Evolutionary conservation across 106 monocot genomes (phyloP).

Genomic region (Acorus calamus): DNA sequence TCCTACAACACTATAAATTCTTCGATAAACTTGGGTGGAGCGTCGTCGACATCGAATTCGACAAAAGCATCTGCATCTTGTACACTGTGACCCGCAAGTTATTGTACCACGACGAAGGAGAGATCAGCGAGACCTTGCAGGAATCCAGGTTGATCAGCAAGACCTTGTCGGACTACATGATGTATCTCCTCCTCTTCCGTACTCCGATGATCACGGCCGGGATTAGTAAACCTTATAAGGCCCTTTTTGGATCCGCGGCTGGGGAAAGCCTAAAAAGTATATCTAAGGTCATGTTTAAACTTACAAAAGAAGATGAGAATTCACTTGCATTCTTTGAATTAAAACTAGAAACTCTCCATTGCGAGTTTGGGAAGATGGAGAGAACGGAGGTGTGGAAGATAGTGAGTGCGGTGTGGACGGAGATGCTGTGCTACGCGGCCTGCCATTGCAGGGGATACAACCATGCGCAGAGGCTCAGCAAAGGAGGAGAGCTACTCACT

Average conservation of each 20-base stretch:
- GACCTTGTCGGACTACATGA: constrained; percentile 34
- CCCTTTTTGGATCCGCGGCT: too few species aligned
- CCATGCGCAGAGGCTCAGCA: constrained; percentile 26
- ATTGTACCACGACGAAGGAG: too few species aligned
- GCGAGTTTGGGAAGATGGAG: too few species aligned
- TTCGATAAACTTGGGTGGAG: constrained; percentile 12
- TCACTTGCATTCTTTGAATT: too few species aligned
- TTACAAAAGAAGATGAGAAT: too few species aligned
- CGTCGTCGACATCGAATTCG: constrained; percentile 21
- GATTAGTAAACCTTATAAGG: constrained; percentile 13
- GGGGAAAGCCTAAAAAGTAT: too few species aligned
- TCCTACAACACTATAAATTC: constrained; percentile 11
- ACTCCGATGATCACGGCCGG: constrained; percentile 25
- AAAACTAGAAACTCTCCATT: too few species aligned
- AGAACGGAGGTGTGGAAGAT: constrained; percentile 5
- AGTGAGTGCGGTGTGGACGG: constrained; percentile 16
- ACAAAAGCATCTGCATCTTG: constrained; percentile 45
- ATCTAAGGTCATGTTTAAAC: too few species aligned
- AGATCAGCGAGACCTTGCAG: too few species aligned
- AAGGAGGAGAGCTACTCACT: constrained; percentile 36
- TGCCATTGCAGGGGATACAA: constrained; percentile 16
- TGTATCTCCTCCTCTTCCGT: constrained; percentile 20
- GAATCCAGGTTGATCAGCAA: too few species aligned
- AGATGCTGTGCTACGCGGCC: constrained; percentile 29
- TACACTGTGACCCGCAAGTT: too few species aligned